Conservation (phyloP, 768 basidiomycete species). For the Xerocomellus amylosporus region DNA sequence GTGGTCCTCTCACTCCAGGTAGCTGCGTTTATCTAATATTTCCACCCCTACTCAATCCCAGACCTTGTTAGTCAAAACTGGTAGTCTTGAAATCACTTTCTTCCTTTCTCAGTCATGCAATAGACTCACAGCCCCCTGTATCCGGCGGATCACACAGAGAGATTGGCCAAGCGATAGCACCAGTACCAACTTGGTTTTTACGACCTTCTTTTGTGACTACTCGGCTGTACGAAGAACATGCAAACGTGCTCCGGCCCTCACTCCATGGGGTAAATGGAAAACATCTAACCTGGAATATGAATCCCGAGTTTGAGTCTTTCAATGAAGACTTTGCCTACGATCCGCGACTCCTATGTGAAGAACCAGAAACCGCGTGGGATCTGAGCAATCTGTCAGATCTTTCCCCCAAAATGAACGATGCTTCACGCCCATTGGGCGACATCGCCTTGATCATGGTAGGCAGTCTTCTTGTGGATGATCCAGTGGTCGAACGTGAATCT, state of each 20-base stretch:
- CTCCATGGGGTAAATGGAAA: slow-evolving; percentile 10
- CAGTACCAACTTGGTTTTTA: slow-evolving; percentile 62
- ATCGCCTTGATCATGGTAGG: slow-evolving; percentile 28
- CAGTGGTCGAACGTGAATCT: slow-evolving; percentile 10
- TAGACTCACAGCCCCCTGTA: slow-evolving; percentile 26
- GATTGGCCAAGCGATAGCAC: slow-evolving; percentile 7
- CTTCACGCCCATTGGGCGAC: slow-evolving; percentile 16
- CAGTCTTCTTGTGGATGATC: slow-evolving; percentile 15
- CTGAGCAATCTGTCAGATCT: slow-evolving; percentile 33
- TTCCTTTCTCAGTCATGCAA: slow-evolving; percentile 56
- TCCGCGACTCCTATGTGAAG: slow-evolving; percentile 13
- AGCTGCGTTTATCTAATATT: slow-evolving; percentile 6
- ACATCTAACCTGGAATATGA: slow-evolving; percentile 27
- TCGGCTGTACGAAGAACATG: slow-evolving; percentile 54
- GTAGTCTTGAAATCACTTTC: slow-evolving; percentile 71
- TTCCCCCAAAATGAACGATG: slow-evolving; percentile 15
- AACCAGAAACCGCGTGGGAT: slow-evolving; percentile 29
- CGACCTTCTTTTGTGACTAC: slow-evolving; percentile 52
- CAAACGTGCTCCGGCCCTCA: slow-evolving; percentile 40
- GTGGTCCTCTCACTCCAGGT: slow-evolving; percentile 66
- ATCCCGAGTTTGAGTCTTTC: slow-evolving; percentile 22
- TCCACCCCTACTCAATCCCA: slow-evolving; percentile 2
- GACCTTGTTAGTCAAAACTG: slow-evolving; percentile 61
- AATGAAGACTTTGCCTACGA: slow-evolving; percentile 33
- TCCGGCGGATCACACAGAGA: slow-evolving; percentile 14